A percentile compares a stretch with the other conserved stretches of the same genome.
Evolutionary conservation across 1,284 basidiomycete genomes (phyloP).

Genomic region (Tylopilus sp.): DNA sequence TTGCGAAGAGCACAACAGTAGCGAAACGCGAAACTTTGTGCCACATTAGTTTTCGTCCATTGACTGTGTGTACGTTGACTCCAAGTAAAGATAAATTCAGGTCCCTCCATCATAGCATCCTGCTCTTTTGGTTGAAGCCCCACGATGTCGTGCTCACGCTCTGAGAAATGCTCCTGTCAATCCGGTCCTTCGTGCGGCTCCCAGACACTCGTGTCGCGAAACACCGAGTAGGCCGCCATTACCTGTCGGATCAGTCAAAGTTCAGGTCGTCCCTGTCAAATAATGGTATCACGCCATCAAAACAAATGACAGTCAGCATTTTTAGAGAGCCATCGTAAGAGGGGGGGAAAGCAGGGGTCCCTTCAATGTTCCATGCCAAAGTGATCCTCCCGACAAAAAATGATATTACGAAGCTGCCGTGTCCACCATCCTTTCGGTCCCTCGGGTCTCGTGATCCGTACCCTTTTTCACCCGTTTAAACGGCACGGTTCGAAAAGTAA

Average conservation of each 20-base stretch:
- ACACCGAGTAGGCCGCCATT: not conserved
- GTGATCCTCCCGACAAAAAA: not conserved
- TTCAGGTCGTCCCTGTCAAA: not conserved
- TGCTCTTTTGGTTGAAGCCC: not conserved
- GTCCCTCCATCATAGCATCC: conserved; percentile 9
- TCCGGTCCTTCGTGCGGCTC: not conserved
- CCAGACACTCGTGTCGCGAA: not conserved
- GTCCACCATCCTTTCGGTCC: conserved; percentile 1
- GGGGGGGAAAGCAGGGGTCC: conserved; percentile 1
- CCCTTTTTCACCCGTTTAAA: not conserved
- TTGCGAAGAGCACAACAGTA: conserved; percentile 16
- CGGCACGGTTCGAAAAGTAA: not conserved
- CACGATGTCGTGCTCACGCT: not conserved
- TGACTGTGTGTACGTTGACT: conserved; percentile 15
- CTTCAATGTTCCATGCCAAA: conserved; percentile 2
- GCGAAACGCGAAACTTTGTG: conserved; percentile 17
- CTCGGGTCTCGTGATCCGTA: conserved; percentile 9
- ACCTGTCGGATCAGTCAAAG: not conserved
- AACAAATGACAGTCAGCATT: not conserved
- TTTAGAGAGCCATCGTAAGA: not conserved
- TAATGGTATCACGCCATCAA: not conserved
- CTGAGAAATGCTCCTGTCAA: not conserved
- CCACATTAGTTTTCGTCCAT: conserved; percentile 4
- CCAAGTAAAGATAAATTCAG: conserved; percentile 30
- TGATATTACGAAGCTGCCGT: not conserved